A percentile compares a stretch with the other conserved stretches of the same genome.
Evolutionary conservation across 371 early-diverging fungal genomes (phyloP).

Genomic region (Thermomucor indicae-seudaticae): DNA sequence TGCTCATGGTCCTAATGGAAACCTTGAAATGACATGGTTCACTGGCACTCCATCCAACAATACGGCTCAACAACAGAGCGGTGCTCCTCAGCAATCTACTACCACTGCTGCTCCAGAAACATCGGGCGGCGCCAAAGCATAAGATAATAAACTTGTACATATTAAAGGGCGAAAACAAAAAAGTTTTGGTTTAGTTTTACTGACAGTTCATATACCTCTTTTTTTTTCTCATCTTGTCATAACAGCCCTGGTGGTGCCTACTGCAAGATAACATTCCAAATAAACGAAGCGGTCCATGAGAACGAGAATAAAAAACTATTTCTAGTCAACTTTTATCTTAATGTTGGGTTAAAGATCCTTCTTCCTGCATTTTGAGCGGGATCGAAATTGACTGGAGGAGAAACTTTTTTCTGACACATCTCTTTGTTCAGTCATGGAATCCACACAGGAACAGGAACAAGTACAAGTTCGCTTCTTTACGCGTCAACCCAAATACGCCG

Average conservation of each 20-base stretch:
- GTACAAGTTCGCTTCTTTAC: slow-evolving; percentile 87
- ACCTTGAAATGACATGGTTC: slow-evolving; percentile 14
- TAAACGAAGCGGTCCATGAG: too few species aligned
- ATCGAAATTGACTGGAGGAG: too few species aligned
- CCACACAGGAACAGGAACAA: slow-evolving; percentile 54
- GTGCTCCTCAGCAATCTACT: not conserved
- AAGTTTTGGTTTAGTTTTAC: not conserved
- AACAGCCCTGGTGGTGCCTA: too few species aligned
- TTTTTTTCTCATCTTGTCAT: not conserved
- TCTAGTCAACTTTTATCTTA: too few species aligned
- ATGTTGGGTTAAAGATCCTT: too few species aligned
- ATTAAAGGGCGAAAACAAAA: not conserved
- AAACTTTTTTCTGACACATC: too few species aligned
- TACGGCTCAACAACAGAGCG: not conserved
- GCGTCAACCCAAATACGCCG: slow-evolving; percentile 66
- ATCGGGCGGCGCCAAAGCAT: not conserved
- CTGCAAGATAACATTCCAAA: too few species aligned
- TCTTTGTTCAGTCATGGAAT: too few species aligned
- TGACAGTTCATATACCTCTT: not conserved
- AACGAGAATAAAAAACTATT: too few species aligned
- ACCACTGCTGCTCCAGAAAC: not conserved
- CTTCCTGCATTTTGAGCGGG: not conserved
- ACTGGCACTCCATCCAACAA: not conserved
- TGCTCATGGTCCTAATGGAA: slow-evolving; percentile 4
- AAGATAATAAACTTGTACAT: slow-evolving; percentile 1